Base-by-base conservation (phyloP, 2,329 filamentous ascomycete species). In the Verticillium longisporum region DNA sequence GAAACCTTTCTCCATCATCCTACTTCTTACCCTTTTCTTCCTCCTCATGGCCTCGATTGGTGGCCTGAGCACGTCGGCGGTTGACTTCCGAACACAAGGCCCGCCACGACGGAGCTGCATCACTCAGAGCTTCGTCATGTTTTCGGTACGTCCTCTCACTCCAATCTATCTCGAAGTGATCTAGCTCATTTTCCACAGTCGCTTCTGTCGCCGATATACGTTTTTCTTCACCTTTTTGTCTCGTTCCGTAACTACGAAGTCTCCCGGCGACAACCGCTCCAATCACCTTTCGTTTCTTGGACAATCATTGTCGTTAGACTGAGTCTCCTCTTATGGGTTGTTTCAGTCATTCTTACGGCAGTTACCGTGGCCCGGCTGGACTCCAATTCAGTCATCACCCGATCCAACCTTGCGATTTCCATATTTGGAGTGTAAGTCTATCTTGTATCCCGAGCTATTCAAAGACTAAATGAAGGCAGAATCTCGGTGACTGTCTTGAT, bases 271-370 rank as follows among this genome's bases (percentile, higher is more conserved):
- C 67, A 68, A 9, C 60, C 67, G 2, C 63, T 68, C 13, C 68
- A 69, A n/a, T 67, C 70, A 18, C 69, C 69, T 6, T 64, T 74
- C 7, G 70, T 74, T 38, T 69, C 72, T 7, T 70, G 67, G 61
- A 65, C 68, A 36, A 62, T 69, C 54, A 66, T 74, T 31, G 59
- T 71, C 4, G 68, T 70, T 0, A 67, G 71, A 0, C 65, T 72
- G 15, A 67, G 67, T 0, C 55, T 67, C 1, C 63, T 68, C 0
- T 60, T 71, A 9, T 75, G 73, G 73, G 56, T 64, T 0, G 64
- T 68, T 1, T 65, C 70, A 0, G 58, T 70, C 6, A 64, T 73
- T 6, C 63, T 65, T 11, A 63, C 62, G 4, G 62, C 70, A 3
- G 65, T 71, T 3, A 67, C 67, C 3, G 67, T 72, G 7, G 66